phyloP scores from a whole-genome alignment of 306 rosid species.

The Vicia sativa region DNA sequence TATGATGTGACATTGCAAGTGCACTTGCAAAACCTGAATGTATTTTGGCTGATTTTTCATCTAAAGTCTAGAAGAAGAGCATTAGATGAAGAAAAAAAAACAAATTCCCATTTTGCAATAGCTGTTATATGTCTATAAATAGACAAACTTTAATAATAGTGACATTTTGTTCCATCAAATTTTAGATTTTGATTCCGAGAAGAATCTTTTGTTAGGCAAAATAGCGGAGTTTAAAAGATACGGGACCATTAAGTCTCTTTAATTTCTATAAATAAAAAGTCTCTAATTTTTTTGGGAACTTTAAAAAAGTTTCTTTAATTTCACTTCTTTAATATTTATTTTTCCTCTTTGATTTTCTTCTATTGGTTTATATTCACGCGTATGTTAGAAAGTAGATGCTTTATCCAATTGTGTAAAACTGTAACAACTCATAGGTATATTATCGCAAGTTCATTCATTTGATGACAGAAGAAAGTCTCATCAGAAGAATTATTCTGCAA shows the following conservation, averaged over 20 bases:
- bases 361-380: not conserved
- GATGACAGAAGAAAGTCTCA: not conserved
- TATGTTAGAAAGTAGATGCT: not conserved
- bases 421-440: not conserved
- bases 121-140: too few species aligned
- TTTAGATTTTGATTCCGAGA: not conserved
- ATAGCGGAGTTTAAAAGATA: not conserved
- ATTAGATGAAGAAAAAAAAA: too few species aligned
- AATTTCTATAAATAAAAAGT: not conserved
- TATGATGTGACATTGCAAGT: too few species aligned
- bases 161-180: not conserved
- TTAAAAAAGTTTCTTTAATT: not conserved
- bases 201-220: not conserved
- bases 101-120: too few species aligned
- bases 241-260: not conserved
- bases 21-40: too few species aligned
- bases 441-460: not conserved
- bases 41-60: too few species aligned
- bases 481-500: slow-evolving; percentile 4
- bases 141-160: not conserved
- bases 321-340: not conserved
- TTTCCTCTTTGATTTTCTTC: not conserved
- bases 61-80: too few species aligned
- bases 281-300: too few species aligned
- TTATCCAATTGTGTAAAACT: not conserved